Evolutionary conservation across 257 asterid genomes (phyloP), one percentile per base, ranked within the genome.

Genomic region (Ajuga chamaepitys): DNA sequence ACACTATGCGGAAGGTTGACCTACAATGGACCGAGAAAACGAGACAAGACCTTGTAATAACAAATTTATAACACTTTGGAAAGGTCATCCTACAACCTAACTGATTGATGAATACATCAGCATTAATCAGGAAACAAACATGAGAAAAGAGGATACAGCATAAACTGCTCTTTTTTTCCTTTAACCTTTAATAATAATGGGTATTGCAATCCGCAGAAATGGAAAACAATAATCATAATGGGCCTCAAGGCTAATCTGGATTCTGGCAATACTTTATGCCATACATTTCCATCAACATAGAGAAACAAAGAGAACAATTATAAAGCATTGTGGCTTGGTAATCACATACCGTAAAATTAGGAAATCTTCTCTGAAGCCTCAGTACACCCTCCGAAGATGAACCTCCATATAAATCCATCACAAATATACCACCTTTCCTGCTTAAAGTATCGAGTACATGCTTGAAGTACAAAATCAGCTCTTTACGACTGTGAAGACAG

Each of bases 331-430:
- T 30, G 44, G 58, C 13, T 48, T 46, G 13, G 45, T 61, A 64
- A 30, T 13, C 58, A 59, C 56, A 8, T 77, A 93, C 97, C 66
- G 95, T 94, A 77, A 94, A 94, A 73, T 81, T 83, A 34, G 97
- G 84, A 66, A 94, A 94, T 77, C 71, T 86, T 81, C 99, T 84
- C 88, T 86, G 97, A 85, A 94, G 70, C 79, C 77, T 84, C 14
- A 89, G 76, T 62, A 78, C 85, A n/a, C 95, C 83, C 80, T 94
- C 99, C 0, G 99, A 81, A 62, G 99, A 94, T 10, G 95, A 83
- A 72, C 96, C 99, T 54, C 99, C 99, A 44, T 94, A 94, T 30
- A 94, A 62, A 76, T 94, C 99, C 99, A 90, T 88, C 66, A 77
- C 99, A 70, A 94, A 89, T 45, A 93, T 83, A 17, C 95, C 99